Conservation (phyloP, 352 stramenopile species). For the Globisporangium barbulae region DNA sequence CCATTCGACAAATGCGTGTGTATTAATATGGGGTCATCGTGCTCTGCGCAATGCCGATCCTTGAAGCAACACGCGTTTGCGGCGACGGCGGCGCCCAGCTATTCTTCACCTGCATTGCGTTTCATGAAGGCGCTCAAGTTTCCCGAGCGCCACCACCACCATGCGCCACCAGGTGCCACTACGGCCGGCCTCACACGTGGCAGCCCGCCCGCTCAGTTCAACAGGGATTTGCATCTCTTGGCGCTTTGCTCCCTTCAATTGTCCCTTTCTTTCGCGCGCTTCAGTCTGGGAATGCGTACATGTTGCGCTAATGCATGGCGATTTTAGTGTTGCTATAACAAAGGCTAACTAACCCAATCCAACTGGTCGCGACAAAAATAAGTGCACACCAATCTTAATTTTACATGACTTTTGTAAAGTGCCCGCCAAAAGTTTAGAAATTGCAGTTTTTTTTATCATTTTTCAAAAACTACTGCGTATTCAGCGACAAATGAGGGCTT, state of each 20-base stretch:
- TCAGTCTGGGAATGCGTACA: neutral
- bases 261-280: neutral
- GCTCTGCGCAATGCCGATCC: neutral
- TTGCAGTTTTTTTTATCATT: no score
- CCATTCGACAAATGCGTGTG: neutral
- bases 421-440: no score
- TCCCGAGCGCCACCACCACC: neutral
- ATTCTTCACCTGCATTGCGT: slow-evolving; percentile 1
- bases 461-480: no score
- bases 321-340: neutral
- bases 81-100: neutral
- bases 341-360: no score
- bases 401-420: no score
- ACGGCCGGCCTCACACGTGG: neutral
- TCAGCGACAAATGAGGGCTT: no score
- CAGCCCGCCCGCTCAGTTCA: neutral
- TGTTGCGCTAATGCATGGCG: neutral
- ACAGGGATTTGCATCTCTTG: slow-evolving; percentile 2
- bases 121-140: neutral
- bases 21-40: neutral
- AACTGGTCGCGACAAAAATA: no score
- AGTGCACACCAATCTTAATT: no score
- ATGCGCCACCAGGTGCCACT: neutral
- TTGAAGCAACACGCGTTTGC: slow-evolving; percentile 1
- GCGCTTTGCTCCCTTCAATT: neutral